Evolutionary conservation across 257 asterid species (phyloP).

Genomic region (Scutellaria galericulata): DNA sequence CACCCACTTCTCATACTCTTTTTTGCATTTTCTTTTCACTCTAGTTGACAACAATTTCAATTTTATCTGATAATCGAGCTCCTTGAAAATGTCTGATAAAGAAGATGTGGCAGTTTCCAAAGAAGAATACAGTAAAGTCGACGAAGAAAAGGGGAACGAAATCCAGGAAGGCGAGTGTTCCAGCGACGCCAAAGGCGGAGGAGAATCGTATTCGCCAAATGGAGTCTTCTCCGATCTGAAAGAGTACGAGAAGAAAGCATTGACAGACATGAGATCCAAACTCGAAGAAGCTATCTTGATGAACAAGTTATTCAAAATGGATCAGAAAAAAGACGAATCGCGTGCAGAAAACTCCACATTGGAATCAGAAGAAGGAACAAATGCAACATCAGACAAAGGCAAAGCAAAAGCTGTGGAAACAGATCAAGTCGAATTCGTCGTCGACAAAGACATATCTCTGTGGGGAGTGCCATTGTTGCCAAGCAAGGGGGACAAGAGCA

Average conservation of each 20-base stretch:
- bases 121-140: too few species aligned
- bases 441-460: constrained; percentile 29
- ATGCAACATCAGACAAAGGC: constrained; percentile 36
- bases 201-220: constrained; percentile 17
- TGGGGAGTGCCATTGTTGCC: constrained; percentile 77
- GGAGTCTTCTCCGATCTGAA: constrained; percentile 38
- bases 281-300: constrained; percentile 50
- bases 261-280: constrained; percentile 50
- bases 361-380: too few species aligned
- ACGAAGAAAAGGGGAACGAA: neutral
- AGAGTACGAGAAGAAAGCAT: constrained; percentile 48
- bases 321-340: neutral
- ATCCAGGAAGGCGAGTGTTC: constrained; percentile 23
- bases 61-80: too few species aligned
- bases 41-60: neutral
- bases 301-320: constrained; percentile 30
- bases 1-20: neutral
- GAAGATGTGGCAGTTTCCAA: too few species aligned
- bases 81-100: too few species aligned
- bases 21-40: neutral
- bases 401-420: constrained; percentile 16
- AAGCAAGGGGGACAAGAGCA: constrained; percentile 51
- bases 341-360: too few species aligned
- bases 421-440: constrained; percentile 1
- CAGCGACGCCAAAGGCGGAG: neutral